Conservation (phyloP, 768 basidiomycete species). For the Suillus plorans region DNA sequence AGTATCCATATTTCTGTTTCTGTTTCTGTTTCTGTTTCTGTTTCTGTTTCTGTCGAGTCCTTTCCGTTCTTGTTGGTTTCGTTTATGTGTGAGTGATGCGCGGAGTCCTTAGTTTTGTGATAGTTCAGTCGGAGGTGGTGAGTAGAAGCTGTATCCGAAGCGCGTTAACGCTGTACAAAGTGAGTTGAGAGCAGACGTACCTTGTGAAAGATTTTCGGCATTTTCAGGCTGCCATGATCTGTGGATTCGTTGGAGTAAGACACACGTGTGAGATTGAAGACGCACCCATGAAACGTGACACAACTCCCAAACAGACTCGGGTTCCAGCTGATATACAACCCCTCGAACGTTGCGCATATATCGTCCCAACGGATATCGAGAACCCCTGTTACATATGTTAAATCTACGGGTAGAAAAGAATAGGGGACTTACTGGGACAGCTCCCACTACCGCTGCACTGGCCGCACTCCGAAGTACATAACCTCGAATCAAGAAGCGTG, state of each 20-base stretch:
- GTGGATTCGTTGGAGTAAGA: neutral
- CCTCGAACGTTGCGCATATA: constrained; percentile 70
- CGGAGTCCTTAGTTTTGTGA: neutral
- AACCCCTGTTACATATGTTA: constrained; percentile 33
- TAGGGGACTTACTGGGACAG: constrained; percentile 23
- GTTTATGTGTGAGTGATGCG: neutral
- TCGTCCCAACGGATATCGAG: constrained; percentile 76
- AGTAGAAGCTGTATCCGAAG: constrained; percentile 31
- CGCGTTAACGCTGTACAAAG: neutral
- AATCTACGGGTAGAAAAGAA: neutral
- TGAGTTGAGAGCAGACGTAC: constrained; percentile 30
- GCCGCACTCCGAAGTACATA: constrained; percentile 20
- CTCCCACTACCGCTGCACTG: constrained; percentile 8
- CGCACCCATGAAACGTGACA: constrained; percentile 69
- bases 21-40: neutral
- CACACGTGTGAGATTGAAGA: constrained; percentile 1
- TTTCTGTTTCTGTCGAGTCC: constrained; percentile 33
- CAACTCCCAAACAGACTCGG: constrained; percentile 54
- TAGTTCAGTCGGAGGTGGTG: constrained; percentile 45
- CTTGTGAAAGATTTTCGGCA: constrained; percentile 23
- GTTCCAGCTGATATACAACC: constrained; percentile 88
- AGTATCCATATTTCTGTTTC: constrained; percentile 71
- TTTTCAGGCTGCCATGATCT: constrained; percentile 50
- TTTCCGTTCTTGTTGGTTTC: neutral
- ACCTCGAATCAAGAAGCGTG: constrained; percentile 75